These are phyloP conservation scores for Debaryomyces castellii DNA, from an alignment of 805 yeast genomes.

Conservation along the genomic window DNA sequence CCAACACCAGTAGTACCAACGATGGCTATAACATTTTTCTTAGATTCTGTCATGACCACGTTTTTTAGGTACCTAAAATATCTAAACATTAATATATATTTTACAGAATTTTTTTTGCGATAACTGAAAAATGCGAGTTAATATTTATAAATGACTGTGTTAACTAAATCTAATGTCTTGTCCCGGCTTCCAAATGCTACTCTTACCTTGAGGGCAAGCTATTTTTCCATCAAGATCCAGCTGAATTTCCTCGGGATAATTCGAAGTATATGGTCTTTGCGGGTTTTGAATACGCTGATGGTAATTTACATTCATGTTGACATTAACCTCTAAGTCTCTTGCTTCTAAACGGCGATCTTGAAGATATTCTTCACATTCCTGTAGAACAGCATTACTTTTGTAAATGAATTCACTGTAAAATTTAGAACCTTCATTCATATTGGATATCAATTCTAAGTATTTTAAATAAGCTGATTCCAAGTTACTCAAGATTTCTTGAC, in stretches of 20 bases:
- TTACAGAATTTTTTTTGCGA: background rate
- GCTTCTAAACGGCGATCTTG: constrained; percentile 52
- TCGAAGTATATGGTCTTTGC: too few species aligned
- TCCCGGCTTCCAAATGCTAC: constrained; percentile 14
- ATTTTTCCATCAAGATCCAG: background rate
- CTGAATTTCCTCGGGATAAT: background rate
- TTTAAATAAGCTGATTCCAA: constrained; percentile 51
- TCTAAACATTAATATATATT: constrained; percentile 9
- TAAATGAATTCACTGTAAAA: constrained; percentile 66
- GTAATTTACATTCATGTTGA: background rate
- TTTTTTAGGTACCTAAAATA: constrained; percentile 20
- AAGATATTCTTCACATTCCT: constrained; percentile 53
- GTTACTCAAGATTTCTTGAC: constrained; percentile 51
- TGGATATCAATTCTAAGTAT: constrained; percentile 55
- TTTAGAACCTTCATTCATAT: constrained; percentile 64
- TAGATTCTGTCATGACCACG: constrained; percentile 28
- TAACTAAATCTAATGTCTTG: constrained; percentile 15
- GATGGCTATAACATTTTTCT: constrained; percentile 53
- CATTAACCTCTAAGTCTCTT: constrained; percentile 42
- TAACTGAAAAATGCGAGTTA: background rate
- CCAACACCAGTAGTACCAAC: constrained; percentile 98
- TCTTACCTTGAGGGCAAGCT: background rate
- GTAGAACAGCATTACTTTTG: constrained; percentile 44
- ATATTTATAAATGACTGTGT: background rate
- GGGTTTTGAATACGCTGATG: too few species aligned